phyloP scores from a whole-genome alignment of 1,284 basidiomycete genomes.

The Malassezia arunalokei region DNA sequence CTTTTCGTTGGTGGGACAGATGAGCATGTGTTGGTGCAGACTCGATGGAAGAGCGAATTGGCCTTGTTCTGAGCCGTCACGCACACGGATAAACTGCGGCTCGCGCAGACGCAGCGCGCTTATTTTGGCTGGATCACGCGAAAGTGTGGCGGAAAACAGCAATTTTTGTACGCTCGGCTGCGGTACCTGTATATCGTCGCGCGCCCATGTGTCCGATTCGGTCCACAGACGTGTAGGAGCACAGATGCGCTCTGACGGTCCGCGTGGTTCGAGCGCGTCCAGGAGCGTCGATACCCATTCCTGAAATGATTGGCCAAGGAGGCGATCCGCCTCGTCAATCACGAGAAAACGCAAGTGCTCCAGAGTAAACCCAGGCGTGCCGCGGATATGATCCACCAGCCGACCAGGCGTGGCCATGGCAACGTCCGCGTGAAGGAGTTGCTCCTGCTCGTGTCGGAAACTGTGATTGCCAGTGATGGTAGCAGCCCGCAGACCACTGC shows the following conservation, averaged over 20 bases:
- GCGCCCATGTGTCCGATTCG: constrained; percentile 3
- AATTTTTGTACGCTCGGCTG: constrained; percentile 66
- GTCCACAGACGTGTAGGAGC: neutral
- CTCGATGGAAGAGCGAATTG: constrained; percentile 33
- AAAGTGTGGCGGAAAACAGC: constrained; percentile 90
- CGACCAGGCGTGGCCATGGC: constrained; percentile 90
- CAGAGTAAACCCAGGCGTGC: constrained; percentile 72
- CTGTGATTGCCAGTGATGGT: constrained; percentile 40
- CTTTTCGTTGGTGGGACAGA: constrained; percentile 68
- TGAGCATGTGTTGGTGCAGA: constrained; percentile 57
- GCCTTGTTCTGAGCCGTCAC: constrained; percentile 55
- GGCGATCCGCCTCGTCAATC: constrained; percentile 91
- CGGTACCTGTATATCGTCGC: constrained; percentile 11
- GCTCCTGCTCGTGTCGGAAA: constrained; percentile 39
- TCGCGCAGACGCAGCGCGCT: constrained; percentile 64
- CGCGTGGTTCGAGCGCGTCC: constrained; percentile 18
- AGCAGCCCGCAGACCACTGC: constrained; percentile 68
- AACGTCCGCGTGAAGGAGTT: constrained; percentile 58
- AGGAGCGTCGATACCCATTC: constrained; percentile 57
- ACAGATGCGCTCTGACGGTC: neutral
- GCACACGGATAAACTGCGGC: constrained; percentile 81
- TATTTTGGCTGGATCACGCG: constrained; percentile 82
- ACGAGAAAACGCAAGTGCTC: constrained; percentile 90
- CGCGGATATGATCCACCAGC: constrained; percentile 80
- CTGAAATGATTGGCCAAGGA: constrained; percentile 88